Percentiles rank a stretch among this genome's conserved stretches.
phyloP scores from a whole-genome alignment of 2,329 filamentous ascomycete genomes.

The Coniella vitis region DNA sequence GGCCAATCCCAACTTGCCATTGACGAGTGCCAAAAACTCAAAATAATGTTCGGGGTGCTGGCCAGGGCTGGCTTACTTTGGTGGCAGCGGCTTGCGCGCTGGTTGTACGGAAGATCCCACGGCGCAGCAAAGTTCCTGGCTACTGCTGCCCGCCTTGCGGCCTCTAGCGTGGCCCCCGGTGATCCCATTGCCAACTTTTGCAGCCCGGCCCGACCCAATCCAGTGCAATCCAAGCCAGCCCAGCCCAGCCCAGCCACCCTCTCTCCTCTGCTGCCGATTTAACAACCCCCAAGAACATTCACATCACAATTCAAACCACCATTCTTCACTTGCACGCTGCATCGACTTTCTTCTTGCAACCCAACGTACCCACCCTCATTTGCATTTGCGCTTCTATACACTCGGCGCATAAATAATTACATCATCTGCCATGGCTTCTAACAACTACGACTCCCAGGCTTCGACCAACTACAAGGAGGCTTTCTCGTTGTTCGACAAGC shows the following conservation, averaged over 20 bases:
- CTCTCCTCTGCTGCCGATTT: not conserved
- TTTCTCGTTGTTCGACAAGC: constrained; percentile 99
- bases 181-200: constrained; percentile 14
- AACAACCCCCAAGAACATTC: not conserved
- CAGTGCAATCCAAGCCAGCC: not conserved
- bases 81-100: no score
- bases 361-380: no score
- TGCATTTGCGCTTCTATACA: no score
- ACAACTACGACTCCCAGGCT: constrained; percentile 52
- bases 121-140: not conserved
- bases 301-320: no score
- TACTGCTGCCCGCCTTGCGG: not conserved
- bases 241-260: constrained; percentile 7
- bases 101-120: no score
- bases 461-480: constrained; percentile 99
- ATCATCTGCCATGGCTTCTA: constrained; percentile 41
- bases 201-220: not conserved
- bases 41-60: not conserved
- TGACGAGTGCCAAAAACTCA: not conserved
- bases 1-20: no score
- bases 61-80: not conserved
- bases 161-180: not conserved
- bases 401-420: no score
- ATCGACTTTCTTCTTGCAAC: no score
- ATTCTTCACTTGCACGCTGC: no score